Conservation (phyloP, 2,329 filamentous ascomycete species). For the Botrytis pseudocinerea region DNA sequence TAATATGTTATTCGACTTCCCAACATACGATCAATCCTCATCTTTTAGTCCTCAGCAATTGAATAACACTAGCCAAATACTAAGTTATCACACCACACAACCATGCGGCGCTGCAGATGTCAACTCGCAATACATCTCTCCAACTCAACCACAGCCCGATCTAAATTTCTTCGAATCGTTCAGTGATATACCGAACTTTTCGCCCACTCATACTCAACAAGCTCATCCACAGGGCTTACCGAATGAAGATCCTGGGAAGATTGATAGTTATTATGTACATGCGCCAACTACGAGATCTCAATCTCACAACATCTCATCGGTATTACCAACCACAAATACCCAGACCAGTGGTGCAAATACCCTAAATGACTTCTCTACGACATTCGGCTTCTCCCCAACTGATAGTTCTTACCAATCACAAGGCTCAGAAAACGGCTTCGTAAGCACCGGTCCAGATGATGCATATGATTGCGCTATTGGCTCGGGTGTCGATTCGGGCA, state of each 20-base stretch:
- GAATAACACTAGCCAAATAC: background rate
- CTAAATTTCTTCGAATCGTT: conserved; percentile 12
- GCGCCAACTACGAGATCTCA: background rate
- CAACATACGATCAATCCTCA: conserved; percentile 28
- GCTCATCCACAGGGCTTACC: conserved; percentile 9
- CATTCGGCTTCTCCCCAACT: conserved; percentile 2
- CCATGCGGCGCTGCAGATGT: background rate
- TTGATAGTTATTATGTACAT: background rate
- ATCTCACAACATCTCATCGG: background rate
- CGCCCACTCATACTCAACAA: conserved; percentile 10
- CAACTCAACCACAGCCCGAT: background rate
- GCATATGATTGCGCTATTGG: background rate
- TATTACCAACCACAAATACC: background rate
- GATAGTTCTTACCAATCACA: conserved; percentile 13
- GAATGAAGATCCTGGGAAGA: conserved; percentile 12
- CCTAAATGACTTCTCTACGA: background rate
- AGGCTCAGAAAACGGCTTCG: background rate
- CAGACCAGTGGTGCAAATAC: background rate
- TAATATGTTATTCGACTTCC: conserved; percentile 27
- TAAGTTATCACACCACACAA: conserved; percentile 4
- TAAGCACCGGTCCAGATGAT: background rate
- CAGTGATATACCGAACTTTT: background rate
- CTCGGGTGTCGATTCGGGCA: background rate
- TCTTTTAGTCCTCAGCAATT: conserved; percentile 11
- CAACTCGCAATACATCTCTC: conserved; percentile 16